Evolutionary conservation across 208 protist species (phyloP), one percentile per base, ranked within the genome.

Genomic region (Crithidia expoeki): DNA sequence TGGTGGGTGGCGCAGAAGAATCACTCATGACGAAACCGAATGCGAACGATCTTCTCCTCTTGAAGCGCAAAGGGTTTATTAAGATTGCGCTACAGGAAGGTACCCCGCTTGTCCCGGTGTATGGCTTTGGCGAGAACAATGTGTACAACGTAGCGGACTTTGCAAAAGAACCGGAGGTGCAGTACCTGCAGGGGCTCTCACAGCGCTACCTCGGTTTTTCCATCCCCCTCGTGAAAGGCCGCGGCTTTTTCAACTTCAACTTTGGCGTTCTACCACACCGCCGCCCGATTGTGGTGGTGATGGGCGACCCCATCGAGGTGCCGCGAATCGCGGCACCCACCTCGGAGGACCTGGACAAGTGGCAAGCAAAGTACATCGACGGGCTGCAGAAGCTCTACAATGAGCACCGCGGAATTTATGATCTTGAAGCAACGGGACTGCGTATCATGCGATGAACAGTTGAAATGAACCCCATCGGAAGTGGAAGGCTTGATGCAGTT

Each of bases 101-200:
- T 28, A 68, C 71, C 1, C 73, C 82, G 12, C 80, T 97, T 2
- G 92, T 97, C 49, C 92, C 92, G 0, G 85, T 91, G 23, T 95
- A 94, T 76, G 87, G 70, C 52, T 95, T 97, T 67, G 92, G 92
- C 4, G 92, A 97, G 62, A 97, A 90, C 67, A 89, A 94, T 78
- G 86, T 89, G 17, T 97, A 94, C 76, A 58, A 79, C 21, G 74
- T 89, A 30, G 58, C 74, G 46, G 46, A 73, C 25, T 42, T 87
- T 17, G 81, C 81, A 1, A 38, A 47, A 11, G 75, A 77, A 21
- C 63, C 58, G 21, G 66, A 32, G 50, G 76, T 91, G 40, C 67
- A 75, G 71, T 51, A 60, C 27, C 16, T 81, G 6, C 38, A 80
- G 42, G 56, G n/a, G 17, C 36, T 74, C 16, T 50, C 86, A 19